These are phyloP conservation scores for Neostapfia colusana DNA, from an alignment of 176 grass and related monocot species.

Conservation along the genomic window DNA sequence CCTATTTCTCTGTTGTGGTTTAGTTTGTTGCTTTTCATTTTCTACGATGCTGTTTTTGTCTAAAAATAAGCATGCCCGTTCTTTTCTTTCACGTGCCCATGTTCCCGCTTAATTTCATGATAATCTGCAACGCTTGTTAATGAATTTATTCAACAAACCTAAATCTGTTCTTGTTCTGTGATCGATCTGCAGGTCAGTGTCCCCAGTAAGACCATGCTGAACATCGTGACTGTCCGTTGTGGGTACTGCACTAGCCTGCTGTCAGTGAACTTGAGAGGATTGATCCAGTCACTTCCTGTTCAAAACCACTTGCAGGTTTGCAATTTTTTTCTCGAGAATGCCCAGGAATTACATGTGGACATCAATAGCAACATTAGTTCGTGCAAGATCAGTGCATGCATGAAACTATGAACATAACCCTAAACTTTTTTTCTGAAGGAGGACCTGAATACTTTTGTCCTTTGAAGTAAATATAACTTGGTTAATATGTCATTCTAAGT, in stretches of 20 bases:
- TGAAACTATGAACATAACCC: constrained; percentile 3
- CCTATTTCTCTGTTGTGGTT: neutral
- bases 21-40: neutral
- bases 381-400: constrained; percentile 14
- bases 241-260: constrained; percentile 65
- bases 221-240: constrained; percentile 74
- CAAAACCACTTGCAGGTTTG: constrained; percentile 57
- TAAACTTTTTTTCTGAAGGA: neutral
- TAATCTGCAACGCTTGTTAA: neutral
- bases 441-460: neutral
- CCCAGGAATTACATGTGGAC: neutral
- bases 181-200: constrained; percentile 61
- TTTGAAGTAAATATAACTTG: neutral
- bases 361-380: neutral
- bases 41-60: neutral
- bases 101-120: neutral
- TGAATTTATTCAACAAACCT: constrained; percentile 1
- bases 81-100: neutral
- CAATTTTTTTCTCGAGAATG: too few species aligned
- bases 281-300: constrained; percentile 46
- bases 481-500: too few species aligned
- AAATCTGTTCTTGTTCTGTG: neutral
- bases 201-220: constrained; percentile 53
- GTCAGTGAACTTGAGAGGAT: constrained; percentile 63
- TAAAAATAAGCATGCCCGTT: neutral